Evolutionary conservation across 495 filamentous ascomycete species (phyloP).

Genomic region (Stereocaulon alpinum): DNA sequence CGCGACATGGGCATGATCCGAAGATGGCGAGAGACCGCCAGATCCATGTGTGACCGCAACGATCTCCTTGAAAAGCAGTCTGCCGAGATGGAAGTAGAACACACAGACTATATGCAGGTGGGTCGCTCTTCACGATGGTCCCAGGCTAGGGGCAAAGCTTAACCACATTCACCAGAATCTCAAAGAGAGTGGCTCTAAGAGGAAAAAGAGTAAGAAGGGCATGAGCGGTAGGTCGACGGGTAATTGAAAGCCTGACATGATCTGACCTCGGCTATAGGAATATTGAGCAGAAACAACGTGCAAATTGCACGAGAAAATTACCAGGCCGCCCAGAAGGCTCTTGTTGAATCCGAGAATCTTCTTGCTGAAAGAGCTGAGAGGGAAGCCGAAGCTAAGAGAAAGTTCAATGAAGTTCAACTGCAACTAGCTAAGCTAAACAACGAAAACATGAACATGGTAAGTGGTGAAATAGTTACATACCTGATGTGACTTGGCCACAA

Average conservation of each 20-base stretch:
- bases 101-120: not conserved
- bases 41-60: not conserved
- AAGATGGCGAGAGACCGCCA: not conserved
- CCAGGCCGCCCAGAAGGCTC: not conserved
- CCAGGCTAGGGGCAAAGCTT: not conserved
- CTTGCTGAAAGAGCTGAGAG: not conserved
- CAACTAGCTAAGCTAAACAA: not conserved
- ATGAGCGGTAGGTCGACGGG: not conserved
- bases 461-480: not conserved
- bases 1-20: conserved; percentile 1
- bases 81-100: not conserved
- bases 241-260: not conserved
- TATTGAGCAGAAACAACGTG: not conserved
- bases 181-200: not conserved
- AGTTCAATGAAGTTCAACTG: not conserved
- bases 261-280: not conserved
- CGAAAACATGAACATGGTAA: conserved; percentile 5
- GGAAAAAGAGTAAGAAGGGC: not conserved
- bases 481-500: not conserved
- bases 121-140: not conserved
- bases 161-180: not conserved
- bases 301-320: conserved; percentile 3
- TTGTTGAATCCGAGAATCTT: not conserved
- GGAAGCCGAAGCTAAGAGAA: not conserved
- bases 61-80: not conserved